Base-by-base conservation (phyloP, 495 filamentous ascomycete genomes). In the Penicillium argentinense region DNA sequence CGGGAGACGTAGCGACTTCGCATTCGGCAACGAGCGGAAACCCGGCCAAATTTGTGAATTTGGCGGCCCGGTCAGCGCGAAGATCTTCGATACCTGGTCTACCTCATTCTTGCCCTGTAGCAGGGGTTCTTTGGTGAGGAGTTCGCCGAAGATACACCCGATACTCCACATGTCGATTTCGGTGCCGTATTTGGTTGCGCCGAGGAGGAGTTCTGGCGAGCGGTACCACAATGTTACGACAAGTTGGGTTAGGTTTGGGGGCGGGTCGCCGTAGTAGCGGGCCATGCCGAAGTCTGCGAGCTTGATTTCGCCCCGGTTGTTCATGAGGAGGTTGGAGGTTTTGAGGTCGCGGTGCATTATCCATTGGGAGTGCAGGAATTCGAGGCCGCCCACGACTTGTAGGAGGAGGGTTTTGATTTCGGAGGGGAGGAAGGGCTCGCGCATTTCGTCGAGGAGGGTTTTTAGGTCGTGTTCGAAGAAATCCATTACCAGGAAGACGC, bases 181-280 rank as follows among this genome's bases (percentile, higher is more conserved):
- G 1, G 72, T 61, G 37, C 80, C 85, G 73, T 98, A 98, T 16
- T 76, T 78, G 27, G 80, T 77, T 1, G 88, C 78, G 19, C 93
- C 93, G 9, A 98, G 78, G 4, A 98, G 80, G 13, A 98, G 77
- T 63, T 97, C 93, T 0, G 93, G 93, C 0, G 89, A 78, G 21
- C 93, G 86, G 67, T 98, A 98, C 93, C 93, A 98, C 6, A 98
- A 83, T 4, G 93, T 98, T 14, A 97, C 93, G 49, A 98, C 92
- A 14, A 97, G 82, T 64, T 93, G 87, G 7, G 93, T 97, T 41
- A 97, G 76, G 36, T 92, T 88, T 0, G 84, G 81, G 5, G 85
- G 81, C 11, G 89, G 89, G 56, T 93, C 87, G 24, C 87, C 87
- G 49, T 85, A 86, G 73, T 91, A 91, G 19, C 93, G 82, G 4